A percentile compares a stretch with the other conserved stretches of the same genome.
phyloP scores from a whole-genome alignment of 2,329 filamentous ascomycete species.

The Fonsecaea pugnacius region DNA sequence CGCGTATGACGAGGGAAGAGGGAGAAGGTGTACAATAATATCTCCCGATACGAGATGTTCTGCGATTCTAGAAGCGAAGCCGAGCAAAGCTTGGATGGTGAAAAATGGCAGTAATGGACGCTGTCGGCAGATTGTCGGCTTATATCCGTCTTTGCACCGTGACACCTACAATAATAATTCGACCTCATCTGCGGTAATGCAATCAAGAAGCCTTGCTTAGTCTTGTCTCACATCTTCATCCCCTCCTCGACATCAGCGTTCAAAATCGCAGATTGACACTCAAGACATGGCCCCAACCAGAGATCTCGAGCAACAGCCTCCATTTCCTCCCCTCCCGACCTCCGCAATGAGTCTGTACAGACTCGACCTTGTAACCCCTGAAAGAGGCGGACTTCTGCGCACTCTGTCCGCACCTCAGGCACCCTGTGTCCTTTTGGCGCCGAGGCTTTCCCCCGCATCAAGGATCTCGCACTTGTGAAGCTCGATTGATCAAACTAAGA shows the following conservation, averaged over 20 bases:
- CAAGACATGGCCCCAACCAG: background rate
- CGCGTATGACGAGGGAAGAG: background rate
- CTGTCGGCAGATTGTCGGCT: background rate
- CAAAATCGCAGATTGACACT: background rate
- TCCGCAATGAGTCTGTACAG: background rate
- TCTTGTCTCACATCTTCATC: background rate
- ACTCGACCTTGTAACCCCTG: background rate
- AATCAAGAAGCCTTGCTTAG: background rate
- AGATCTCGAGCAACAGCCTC: background rate
- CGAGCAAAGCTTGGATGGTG: background rate
- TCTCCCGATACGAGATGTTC: background rate
- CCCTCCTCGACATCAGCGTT: background rate
- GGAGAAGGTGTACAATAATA: background rate
- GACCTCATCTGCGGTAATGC: too few relatives aligned
- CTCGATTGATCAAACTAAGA: background rate
- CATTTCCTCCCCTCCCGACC: background rate
- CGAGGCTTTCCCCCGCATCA: background rate
- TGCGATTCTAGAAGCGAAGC: background rate
- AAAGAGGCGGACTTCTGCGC: slow-evolving; percentile 3
- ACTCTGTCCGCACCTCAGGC: background rate
- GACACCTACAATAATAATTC: background rate
- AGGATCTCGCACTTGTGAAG: background rate
- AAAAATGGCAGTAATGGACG: background rate
- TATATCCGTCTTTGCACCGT: background rate
- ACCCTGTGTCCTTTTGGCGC: background rate